Evolutionary conservation across 129 eudicot species (phyloP).

Genomic region (Arctium lappa): DNA sequence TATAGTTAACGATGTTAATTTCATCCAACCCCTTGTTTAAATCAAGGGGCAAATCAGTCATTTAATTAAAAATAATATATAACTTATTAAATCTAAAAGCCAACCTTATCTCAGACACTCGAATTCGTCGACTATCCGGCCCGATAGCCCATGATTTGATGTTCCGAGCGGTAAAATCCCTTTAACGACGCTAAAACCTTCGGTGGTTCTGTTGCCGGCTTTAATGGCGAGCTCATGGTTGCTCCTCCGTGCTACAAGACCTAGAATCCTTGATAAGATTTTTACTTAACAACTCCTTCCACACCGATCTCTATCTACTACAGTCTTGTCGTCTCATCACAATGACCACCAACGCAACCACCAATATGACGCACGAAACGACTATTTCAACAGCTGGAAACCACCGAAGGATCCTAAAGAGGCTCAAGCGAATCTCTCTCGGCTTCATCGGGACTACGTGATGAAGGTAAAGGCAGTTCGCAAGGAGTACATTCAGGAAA

Average conservation of each 20-base stretch:
- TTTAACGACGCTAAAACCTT: background rate
- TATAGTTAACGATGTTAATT: no score
- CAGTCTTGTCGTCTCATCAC: slow-evolving; percentile 30
- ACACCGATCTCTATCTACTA: slow-evolving; percentile 29
- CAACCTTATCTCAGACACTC: no score
- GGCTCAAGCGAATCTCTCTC: slow-evolving; percentile 43
- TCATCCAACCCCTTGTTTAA: no score
- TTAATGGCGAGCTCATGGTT: slow-evolving; percentile 25
- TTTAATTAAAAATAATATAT: no score
- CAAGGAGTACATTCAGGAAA: slow-evolving; percentile 55
- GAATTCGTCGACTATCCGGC: background rate
- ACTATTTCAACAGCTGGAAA: slow-evolving; percentile 56
- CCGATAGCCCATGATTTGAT: background rate
- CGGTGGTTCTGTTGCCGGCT: slow-evolving; percentile 1
- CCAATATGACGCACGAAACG: slow-evolving; percentile 39
- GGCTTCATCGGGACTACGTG: slow-evolving; percentile 58
- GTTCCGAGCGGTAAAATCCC: background rate
- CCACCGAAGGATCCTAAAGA: slow-evolving; percentile 55
- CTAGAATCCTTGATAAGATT: slow-evolving; percentile 8
- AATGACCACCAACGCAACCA: slow-evolving; percentile 45
- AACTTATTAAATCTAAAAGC: no score
- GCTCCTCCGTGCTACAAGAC: slow-evolving; percentile 15
- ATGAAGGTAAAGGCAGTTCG: slow-evolving; percentile 54
- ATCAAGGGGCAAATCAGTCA: no score
- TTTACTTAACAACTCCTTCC: background rate